Evolutionary conservation across 1,139 yeast genomes (phyloP).

Genomic region (Yamadazyma atmosphaerica): DNA sequence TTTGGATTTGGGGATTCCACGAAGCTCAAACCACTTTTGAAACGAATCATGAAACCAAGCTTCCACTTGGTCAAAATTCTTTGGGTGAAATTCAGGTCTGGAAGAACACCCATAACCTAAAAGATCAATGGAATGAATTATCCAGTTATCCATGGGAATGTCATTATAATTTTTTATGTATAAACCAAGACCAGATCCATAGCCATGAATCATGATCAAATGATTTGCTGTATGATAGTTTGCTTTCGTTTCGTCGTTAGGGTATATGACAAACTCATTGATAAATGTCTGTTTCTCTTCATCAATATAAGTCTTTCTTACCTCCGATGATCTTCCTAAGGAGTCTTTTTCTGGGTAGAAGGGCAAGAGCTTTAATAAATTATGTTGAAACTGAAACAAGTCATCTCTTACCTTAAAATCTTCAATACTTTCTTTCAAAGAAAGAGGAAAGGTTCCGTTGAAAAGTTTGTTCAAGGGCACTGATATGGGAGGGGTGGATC

Average conservation of each 20-base stretch:
- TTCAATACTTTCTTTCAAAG: conserved; percentile 48
- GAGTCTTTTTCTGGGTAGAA: conserved; percentile 37
- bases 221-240: conserved; percentile 41
- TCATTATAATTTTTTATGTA: conserved; percentile 60
- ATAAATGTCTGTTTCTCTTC: conserved; percentile 44
- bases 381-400: conserved; percentile 52
- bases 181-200: conserved; percentile 78
- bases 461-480: conserved; percentile 55
- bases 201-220: conserved; percentile 70
- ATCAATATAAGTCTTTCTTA: conserved; percentile 41
- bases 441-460: conserved; percentile 57
- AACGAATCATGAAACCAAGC: conserved; percentile 55
- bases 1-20: conserved; percentile 31
- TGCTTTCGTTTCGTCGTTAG: conserved; percentile 34
- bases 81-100: conserved; percentile 44
- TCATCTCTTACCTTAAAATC: conserved; percentile 48
- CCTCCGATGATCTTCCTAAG: conserved; percentile 31
- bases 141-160: conserved; percentile 47
- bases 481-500: conserved; percentile 65
- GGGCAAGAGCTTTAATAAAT: conserved; percentile 44
- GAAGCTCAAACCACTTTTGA: conserved; percentile 40
- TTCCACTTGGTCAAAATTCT: conserved; percentile 41
- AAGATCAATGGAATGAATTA: conserved; percentile 69
- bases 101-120: conserved; percentile 80
- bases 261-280: conserved; percentile 63